phyloP scores from a whole-genome alignment of 495 filamentous ascomycete genomes.

The Aspergillus cavernicola region DNA sequence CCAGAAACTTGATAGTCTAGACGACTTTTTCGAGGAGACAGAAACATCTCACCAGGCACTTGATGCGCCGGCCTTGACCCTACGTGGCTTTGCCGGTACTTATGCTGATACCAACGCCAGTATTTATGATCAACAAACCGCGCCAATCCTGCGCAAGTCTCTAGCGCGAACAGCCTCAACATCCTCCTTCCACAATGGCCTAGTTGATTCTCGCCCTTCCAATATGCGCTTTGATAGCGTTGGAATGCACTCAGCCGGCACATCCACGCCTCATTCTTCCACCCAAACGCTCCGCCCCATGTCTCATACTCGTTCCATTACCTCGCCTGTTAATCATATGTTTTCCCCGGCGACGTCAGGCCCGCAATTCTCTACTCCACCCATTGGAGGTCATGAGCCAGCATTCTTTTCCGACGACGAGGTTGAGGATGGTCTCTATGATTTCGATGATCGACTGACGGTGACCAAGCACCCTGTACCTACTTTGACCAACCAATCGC shows the following conservation, averaged over 20 bases:
- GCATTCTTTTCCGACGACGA: constrained; percentile 58
- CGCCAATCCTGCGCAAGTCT: constrained; percentile 84
- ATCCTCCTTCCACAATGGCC: constrained; percentile 84
- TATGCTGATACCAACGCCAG: constrained; percentile 74
- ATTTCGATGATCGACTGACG: constrained; percentile 45
- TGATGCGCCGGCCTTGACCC: constrained; percentile 44
- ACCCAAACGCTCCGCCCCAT: constrained; percentile 44
- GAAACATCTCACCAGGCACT: constrained; percentile 48
- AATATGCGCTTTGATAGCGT: constrained; percentile 53
- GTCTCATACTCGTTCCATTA: constrained; percentile 69
- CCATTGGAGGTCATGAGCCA: constrained; percentile 36
- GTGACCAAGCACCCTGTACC: constrained; percentile 49
- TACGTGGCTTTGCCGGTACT: constrained; percentile 61
- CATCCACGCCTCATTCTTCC: constrained; percentile 21
- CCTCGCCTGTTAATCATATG: constrained; percentile 61
- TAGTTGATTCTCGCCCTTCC: constrained; percentile 65
- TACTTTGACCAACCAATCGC: constrained; percentile 39
- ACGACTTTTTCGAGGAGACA: constrained; percentile 87
- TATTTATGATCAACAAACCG: constrained; percentile 89
- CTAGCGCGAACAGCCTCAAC: constrained; percentile 66
- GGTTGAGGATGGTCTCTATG: constrained; percentile 44
- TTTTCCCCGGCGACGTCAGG: constrained; percentile 36
- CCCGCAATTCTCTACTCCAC: constrained; percentile 23
- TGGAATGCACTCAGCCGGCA: constrained; percentile 55
- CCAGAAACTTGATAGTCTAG: constrained; percentile 84